Conservation (phyloP, 805 yeast genomes). For the Candida xiaguanensis region DNA sequence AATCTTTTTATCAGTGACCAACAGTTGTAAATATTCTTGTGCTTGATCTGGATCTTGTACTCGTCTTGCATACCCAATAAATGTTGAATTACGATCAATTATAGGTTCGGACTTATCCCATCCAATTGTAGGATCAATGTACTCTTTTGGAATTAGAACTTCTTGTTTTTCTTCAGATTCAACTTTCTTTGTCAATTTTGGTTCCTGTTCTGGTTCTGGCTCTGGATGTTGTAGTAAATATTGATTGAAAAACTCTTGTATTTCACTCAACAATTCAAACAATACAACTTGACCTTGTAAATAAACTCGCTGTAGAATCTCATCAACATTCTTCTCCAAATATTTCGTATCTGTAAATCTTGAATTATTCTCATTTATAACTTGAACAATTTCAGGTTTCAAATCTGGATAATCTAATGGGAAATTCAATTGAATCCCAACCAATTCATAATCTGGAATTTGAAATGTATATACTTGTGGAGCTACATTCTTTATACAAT, state of each 20-base stretch:
- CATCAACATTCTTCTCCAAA: conserved; percentile 44
- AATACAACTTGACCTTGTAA: conserved; percentile 66
- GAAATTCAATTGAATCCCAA: conserved; percentile 65
- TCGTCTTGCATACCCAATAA: conserved; percentile 68
- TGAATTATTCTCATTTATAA: conserved; percentile 30
- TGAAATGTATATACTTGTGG: conserved; percentile 43
- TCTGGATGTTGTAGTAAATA: conserved; percentile 17
- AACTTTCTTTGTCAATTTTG: conserved; percentile 41
- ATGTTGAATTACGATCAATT: conserved; percentile 79
- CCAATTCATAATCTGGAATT: conserved; percentile 60
- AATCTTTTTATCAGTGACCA: conserved; percentile 65
- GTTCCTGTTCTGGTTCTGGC: conserved; percentile 2
- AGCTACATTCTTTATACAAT: conserved; percentile 38
- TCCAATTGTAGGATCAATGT: conserved; percentile 51
- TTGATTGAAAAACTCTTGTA: conserved; percentile 45
- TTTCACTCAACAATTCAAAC: conserved; percentile 71
- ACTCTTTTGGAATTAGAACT: neutral
- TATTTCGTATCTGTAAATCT: conserved; percentile 42
- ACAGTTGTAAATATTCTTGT: conserved; percentile 40
- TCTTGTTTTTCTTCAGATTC: neutral
- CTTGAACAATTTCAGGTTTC: conserved; percentile 62
- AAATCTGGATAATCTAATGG: conserved; percentile 67
- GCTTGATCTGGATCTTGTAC: conserved; percentile 72
- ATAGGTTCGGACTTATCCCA: conserved; percentile 81
- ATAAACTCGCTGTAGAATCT: conserved; percentile 52